Conservation (phyloP, 495 filamentous ascomycete species). For the Tirmania nivea region DNA sequence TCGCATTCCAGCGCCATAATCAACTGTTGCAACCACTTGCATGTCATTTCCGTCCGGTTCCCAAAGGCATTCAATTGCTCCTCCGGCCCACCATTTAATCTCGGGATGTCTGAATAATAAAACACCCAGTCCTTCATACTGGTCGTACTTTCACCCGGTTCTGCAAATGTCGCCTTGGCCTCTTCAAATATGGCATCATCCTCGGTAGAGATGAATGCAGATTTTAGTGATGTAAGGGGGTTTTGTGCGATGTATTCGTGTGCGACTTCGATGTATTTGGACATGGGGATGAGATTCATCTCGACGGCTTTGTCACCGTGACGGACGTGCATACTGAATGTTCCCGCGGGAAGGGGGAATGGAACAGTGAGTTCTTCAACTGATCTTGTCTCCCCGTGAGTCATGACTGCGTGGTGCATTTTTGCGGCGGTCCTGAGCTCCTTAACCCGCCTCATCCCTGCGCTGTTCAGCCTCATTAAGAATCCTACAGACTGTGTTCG, state of each 20-base stretch:
- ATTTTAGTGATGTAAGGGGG: conserved; percentile 3
- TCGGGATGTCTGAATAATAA: conserved; percentile 10
- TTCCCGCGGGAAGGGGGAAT: conserved; percentile 6
- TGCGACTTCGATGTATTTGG: conserved; percentile 3
- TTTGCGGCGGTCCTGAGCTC: conserved; percentile 1
- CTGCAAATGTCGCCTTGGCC: conserved; percentile 4
- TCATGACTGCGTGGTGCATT: conserved; percentile 3
- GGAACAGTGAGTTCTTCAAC: not conserved
- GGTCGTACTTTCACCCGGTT: conserved; percentile 1
- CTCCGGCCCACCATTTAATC: conserved; percentile 6
- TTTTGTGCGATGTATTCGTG: conserved; percentile 7
- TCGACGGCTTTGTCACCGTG: conserved; percentile 10
- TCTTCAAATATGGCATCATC: conserved; percentile 5
- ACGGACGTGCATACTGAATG: conserved; percentile 10
- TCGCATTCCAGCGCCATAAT: conserved; percentile 10
- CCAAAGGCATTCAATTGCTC: conserved; percentile 9
- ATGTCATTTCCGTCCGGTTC: conserved; percentile 12
- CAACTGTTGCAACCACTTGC: conserved; percentile 11
- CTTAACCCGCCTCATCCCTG: conserved; percentile 1
- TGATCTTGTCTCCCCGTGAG: not conserved
- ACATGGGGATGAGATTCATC: conserved; percentile 3
- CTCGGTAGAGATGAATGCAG: conserved; percentile 11
- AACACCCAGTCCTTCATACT: conserved; percentile 7
- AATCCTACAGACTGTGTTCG: conserved; percentile 5
- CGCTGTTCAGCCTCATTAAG: conserved; percentile 8